A percentile compares a stretch with the other conserved stretches of the same genome.
These are phyloP conservation scores for Coleophoma crateriformis DNA, from an alignment of 2,329 filamentous ascomycete genomes.

Conservation along the genomic window DNA sequence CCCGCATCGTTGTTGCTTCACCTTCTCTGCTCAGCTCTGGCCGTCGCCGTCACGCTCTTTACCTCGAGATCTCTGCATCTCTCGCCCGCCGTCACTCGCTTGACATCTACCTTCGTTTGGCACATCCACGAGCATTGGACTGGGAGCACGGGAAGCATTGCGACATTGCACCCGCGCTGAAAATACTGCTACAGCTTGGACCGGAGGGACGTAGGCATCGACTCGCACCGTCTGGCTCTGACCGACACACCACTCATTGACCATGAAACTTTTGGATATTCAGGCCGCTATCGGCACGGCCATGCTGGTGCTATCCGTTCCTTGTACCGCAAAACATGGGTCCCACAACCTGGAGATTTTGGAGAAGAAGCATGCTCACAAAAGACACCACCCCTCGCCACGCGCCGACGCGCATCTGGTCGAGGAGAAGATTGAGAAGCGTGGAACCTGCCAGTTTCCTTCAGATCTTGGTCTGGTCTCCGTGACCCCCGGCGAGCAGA, in stretches of 20 bases:
- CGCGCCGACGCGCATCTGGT: conserved; percentile 8
- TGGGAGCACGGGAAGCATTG: neutral
- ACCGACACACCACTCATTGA: conserved; percentile 9
- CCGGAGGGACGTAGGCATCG: neutral
- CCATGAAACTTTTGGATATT: conserved; percentile 49
- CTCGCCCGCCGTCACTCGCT: neutral
- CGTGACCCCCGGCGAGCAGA: conserved; percentile 57
- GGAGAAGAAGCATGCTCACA: conserved; percentile 19
- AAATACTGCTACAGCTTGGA: neutral
- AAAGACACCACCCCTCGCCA: conserved; percentile 16
- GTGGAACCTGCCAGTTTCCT: conserved; percentile 57
- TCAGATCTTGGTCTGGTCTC: conserved; percentile 59
- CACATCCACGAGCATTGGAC: neutral
- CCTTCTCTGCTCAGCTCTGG: neutral
- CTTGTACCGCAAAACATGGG: conserved; percentile 20
- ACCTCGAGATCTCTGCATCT: neutral
- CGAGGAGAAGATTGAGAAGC: conserved; percentile 18
- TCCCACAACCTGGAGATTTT: conserved; percentile 18
- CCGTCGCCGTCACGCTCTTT: conserved; percentile 8
- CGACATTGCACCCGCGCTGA: neutral
- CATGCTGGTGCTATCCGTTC: conserved; percentile 36
- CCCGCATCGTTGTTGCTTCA: too few species aligned
- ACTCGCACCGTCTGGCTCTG: neutral
- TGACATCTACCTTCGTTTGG: neutral
- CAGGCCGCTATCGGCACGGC: conserved; percentile 45